Conservation (phyloP, 2,329 filamentous ascomycete species). For the Fusarium sterilihyphosum region DNA sequence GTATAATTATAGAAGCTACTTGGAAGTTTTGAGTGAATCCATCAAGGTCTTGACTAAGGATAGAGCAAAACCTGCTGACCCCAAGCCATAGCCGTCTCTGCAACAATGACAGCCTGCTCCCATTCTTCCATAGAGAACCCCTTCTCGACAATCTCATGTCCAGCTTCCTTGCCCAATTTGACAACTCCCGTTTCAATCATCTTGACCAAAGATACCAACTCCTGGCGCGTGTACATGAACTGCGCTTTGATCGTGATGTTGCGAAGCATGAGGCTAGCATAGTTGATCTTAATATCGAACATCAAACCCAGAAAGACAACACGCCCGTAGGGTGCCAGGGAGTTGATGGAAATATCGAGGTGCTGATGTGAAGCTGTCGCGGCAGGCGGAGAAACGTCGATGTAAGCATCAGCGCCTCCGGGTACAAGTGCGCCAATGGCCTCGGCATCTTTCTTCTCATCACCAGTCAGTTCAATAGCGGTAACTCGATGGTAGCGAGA, state of each 20-base stretch:
- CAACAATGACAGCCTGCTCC: constrained; percentile 11
- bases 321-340: background rate
- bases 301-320: constrained; percentile 20
- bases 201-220: constrained; percentile 20
- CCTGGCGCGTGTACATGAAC: constrained; percentile 22
- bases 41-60: background rate
- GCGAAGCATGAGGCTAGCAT: constrained; percentile 5
- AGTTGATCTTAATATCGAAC: constrained; percentile 24
- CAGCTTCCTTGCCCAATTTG: constrained; percentile 22
- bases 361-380: constrained; percentile 19
- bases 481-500: background rate
- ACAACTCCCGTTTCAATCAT: constrained; percentile 23
- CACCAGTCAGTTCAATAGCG: constrained; percentile 16
- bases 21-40: no score
- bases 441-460: constrained; percentile 1
- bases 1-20: no score
- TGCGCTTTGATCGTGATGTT: constrained; percentile 25
- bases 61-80: constrained; percentile 26
- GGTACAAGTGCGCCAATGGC: background rate
- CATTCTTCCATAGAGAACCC: constrained; percentile 18
- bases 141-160: constrained; percentile 16
- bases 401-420: constrained; percentile 17
- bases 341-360: background rate
- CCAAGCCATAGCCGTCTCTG: constrained; percentile 18
- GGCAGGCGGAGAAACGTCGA: constrained; percentile 27